Evolutionary conservation across 805 yeast genomes (phyloP).

Genomic region (Tetrapisispora nanseiensis): DNA sequence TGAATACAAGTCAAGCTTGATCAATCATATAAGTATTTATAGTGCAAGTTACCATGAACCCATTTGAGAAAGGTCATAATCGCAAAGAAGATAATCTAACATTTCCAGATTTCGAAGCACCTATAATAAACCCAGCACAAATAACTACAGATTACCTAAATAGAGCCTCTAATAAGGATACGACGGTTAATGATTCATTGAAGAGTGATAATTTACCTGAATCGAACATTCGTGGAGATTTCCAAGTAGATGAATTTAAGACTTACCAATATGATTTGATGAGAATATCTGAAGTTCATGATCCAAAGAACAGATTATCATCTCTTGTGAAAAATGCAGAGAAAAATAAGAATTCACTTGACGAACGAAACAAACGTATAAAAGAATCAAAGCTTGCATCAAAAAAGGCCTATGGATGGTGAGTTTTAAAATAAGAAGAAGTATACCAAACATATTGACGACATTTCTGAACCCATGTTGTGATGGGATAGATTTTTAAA

Average conservation of each 20-base stretch:
- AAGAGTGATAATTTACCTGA: not conserved
- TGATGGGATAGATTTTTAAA: too few species aligned
- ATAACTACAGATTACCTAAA: not conserved
- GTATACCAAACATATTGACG: too few species aligned
- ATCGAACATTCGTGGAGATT: not conserved
- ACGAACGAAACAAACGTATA: conserved; percentile 5
- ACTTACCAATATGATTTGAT: not conserved
- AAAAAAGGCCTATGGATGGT: conserved; percentile 15
- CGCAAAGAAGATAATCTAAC: not conserved
- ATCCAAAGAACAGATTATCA: conserved; percentile 12
- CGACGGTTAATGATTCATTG: not conserved
- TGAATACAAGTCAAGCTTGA: not conserved
- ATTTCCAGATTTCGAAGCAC: not conserved
- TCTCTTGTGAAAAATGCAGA: conserved; percentile 13
- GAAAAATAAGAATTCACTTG: conserved; percentile 4
- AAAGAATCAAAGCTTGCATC: conserved; percentile 7
- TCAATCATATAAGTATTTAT: too few species aligned
- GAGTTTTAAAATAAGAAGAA: too few species aligned
- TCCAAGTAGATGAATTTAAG: not conserved
- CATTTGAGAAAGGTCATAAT: conserved; percentile 2
- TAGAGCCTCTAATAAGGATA: not conserved
- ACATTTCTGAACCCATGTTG: too few species aligned
- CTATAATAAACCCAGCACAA: conserved; percentile 2
- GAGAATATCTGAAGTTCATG: conserved; percentile 9
- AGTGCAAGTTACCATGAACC: not conserved